Conservation (phyloP, 108 stramenopile species). For the Cylindrotheca fusiformis region DNA sequence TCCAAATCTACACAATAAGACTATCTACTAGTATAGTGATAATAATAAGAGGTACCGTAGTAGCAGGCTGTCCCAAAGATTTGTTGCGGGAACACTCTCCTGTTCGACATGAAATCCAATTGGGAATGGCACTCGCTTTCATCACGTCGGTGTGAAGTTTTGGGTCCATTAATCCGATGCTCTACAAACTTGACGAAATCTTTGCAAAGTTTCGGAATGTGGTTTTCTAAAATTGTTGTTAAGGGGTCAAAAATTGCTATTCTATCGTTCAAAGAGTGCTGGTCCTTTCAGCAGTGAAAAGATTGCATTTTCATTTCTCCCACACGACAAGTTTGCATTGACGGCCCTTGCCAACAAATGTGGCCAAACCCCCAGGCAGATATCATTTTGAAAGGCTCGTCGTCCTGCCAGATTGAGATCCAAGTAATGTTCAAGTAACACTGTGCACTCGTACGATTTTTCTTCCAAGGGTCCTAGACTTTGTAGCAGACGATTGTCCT, state of each 20-base stretch:
- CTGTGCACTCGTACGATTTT: background rate
- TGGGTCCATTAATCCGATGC: no score
- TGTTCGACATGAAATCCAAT: no score
- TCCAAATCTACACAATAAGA: no score
- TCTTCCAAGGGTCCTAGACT: background rate
- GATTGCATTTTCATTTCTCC: background rate
- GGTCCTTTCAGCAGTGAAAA: background rate
- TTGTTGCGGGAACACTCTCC: no score
- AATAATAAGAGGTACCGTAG: no score
- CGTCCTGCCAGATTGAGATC: background rate
- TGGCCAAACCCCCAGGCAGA: background rate
- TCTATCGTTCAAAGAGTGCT: background rate
- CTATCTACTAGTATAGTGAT: no score
- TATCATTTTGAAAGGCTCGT: background rate
- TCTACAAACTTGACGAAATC: no score
- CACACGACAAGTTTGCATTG: background rate
- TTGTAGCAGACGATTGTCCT: background rate
- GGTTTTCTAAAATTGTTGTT: no score
- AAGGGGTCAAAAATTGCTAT: background rate
- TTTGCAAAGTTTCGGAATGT: no score
- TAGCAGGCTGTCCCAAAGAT: no score
- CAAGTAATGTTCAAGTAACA: background rate
- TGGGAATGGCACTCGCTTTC: no score
- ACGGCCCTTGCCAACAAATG: background rate
- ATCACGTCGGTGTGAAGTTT: no score